These are phyloP conservation scores for Lasiodiplodia hormozganensis DNA, from an alignment of 2,329 filamentous ascomycete genomes.

Conservation along the genomic window DNA sequence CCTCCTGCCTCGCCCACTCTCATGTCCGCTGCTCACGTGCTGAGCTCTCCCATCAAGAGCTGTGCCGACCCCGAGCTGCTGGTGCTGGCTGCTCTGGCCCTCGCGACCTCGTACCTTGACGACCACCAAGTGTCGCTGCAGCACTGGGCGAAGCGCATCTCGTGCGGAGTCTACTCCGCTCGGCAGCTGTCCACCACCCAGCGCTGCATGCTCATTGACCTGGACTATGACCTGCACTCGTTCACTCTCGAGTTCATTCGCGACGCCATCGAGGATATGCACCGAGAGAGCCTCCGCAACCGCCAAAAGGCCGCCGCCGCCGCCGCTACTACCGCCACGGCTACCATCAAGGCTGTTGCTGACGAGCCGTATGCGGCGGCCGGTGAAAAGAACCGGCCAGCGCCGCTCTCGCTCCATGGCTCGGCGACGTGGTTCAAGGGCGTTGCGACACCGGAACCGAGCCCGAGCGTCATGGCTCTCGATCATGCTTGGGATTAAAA, in stretches of 20 bases:
- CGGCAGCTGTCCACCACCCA: constrained; percentile 44
- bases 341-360: constrained; percentile 29
- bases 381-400: constrained; percentile 33
- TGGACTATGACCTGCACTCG: constrained; percentile 46
- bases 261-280: constrained; percentile 42
- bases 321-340: neutral
- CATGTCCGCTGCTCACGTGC: constrained; percentile 12
- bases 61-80: constrained; percentile 42
- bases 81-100: constrained; percentile 44
- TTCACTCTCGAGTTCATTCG: constrained; percentile 44
- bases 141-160: constrained; percentile 44
- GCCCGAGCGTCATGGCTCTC: constrained; percentile 34
- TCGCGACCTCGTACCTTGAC: constrained; percentile 45
- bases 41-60: constrained; percentile 7
- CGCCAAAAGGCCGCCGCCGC: constrained; percentile 18
- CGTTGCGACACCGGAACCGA: constrained; percentile 48
- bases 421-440: constrained; percentile 41
- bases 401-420: constrained; percentile 38
- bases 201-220: constrained; percentile 43
- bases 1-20: constrained; percentile 17
- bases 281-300: constrained; percentile 31
- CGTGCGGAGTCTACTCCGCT: constrained; percentile 36
- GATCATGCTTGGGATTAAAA: constrained; percentile 22
- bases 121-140: constrained; percentile 40
- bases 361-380: constrained; percentile 21